A percentile compares a stretch with the other conserved stretches of the same genome.
Conservation (phyloP, 31 red algal species). For the Asparagopsis taxiformis region DNA sequence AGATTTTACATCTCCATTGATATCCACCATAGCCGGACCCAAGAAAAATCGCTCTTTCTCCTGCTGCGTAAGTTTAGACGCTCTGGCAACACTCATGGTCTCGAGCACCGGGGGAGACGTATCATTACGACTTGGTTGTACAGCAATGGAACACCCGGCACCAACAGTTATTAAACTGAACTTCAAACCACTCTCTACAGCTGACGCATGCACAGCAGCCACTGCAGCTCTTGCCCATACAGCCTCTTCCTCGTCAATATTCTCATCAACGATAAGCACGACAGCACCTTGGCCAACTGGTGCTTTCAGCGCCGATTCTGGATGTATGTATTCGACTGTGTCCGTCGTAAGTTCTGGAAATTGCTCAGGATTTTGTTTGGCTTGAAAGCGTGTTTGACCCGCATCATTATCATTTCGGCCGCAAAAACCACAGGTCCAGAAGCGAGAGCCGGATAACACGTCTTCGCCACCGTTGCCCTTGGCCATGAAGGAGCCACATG, state of each 20-base stretch:
- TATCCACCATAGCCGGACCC: conserved; percentile 5
- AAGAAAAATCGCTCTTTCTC: conserved; percentile 68
- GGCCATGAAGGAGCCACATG: conserved; percentile 56
- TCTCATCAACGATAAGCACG: conserved; percentile 65
- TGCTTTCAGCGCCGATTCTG: neutral
- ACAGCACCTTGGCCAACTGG: conserved; percentile 35
- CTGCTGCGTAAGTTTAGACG: conserved; percentile 17
- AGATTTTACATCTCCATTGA: neutral
- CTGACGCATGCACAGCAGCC: conserved; percentile 39
- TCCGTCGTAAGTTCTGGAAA: conserved; percentile 40
- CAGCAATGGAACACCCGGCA: conserved; percentile 40
- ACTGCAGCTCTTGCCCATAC: conserved; percentile 29
- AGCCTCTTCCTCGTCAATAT: conserved; percentile 39
- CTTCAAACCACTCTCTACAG: conserved; percentile 30
- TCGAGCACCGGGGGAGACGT: conserved; percentile 6
- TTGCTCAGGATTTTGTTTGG: conserved; percentile 6
- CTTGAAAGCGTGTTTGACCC: neutral
- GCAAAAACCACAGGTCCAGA: conserved; percentile 65
- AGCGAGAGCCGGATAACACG: conserved; percentile 9
- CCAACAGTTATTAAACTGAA: conserved; percentile 48
- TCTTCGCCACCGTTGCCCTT: conserved; percentile 33
- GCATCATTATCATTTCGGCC: conserved; percentile 50
- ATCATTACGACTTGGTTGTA: conserved; percentile 11
- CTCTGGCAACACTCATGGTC: conserved; percentile 32
- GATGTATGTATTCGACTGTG: conserved; percentile 45